Evolutionary conservation across 2,329 filamentous ascomycete species (phyloP), one percentile per base, ranked within the genome.

Genomic region (Endocalyx cinctus): DNA sequence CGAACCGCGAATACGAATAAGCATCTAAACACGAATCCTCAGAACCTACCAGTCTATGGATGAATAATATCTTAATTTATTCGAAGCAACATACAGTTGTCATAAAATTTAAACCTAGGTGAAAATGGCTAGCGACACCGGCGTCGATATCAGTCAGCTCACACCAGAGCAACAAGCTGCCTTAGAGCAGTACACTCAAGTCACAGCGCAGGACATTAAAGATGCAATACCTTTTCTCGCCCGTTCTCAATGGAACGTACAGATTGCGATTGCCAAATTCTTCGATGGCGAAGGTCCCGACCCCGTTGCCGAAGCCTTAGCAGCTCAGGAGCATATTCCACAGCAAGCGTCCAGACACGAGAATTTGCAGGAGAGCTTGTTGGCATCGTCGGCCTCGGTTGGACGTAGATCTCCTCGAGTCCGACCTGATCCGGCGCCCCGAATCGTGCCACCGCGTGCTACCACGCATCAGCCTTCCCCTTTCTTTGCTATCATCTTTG

Each of bases 261-360:
- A 96, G 82, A 95, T 97, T 51, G 90, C 92, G 37, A 90, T 98
- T 44, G 79, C 92, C 45, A 94, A 94, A 56, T 97, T 97, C 75
- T 98, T 96, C 58, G 92, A 98, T 53, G 92, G 92, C 48, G 92
- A 97, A 64, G 83, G 83, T 4, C 77, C 87, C 30, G 87, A 94
- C 57, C 83, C 79, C 10, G 67, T 90, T 13, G 83, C 84, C 37
- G 87, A 92, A 64, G 85, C 85, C 37, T 72, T 81, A 31, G 74
- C 81, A 30, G 70, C 74, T 6, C 70, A 81, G 39, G 64, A 72
- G 33, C 62, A 70, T n/a, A 69, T 79, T 25, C 80, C 82, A 13
- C 76, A 77, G 29, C 69, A 76, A 43, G 64, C 78, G 38, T 65
- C 70, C 11, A 72, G 86, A 43, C 78, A 83, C 45, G 84, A 94